Percentiles rank a stretch among this genome's conserved stretches.
These are phyloP conservation scores for Trametes cubensis DNA, from an alignment of 768 basidiomycete species.

Conservation along the genomic window DNA sequence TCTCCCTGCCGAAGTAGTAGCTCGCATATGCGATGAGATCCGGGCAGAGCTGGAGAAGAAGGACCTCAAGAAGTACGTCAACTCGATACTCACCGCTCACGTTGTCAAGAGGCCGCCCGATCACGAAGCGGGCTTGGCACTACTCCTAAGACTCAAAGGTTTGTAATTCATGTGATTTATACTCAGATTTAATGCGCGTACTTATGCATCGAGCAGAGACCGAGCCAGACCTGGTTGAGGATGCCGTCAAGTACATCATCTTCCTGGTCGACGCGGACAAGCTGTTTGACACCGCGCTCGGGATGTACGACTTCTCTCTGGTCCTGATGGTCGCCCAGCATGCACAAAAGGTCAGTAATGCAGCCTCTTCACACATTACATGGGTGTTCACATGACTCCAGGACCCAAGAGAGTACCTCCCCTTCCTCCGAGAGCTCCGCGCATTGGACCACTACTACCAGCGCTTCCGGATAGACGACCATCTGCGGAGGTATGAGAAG, in stretches of 20 bases:
- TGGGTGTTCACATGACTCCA: conserved; percentile 35
- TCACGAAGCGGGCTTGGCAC: conserved; percentile 78
- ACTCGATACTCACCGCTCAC: conserved; percentile 89
- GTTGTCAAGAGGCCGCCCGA: conserved; percentile 92
- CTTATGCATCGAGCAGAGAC: conserved; percentile 42
- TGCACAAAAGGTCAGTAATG: conserved; percentile 78
- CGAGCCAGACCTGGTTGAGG: conserved; percentile 81
- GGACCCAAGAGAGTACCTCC: conserved; percentile 98
- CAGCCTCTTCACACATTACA: not conserved
- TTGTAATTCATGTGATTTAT: conserved; percentile 12
- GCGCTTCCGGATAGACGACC: conserved; percentile 89
- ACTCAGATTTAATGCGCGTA: too few relatives aligned
- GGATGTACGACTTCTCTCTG: conserved; percentile 98
- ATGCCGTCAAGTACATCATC: conserved; percentile 97
- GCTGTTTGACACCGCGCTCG: conserved; percentile 92
- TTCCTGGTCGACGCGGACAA: conserved; percentile 93
- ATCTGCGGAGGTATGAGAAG: conserved; percentile 73
- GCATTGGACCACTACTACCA: conserved; percentile 82
- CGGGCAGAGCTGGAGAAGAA: conserved; percentile 69
- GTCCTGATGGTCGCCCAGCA: conserved; percentile 97
- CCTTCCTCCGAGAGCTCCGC: conserved; percentile 90
- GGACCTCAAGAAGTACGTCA: conserved; percentile 81
- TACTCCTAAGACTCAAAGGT: conserved; percentile 83
- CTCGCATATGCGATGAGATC: conserved; percentile 76
- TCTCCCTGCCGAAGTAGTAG: conserved; percentile 58